A percentile compares a stretch with the other conserved stretches of the same genome.
Evolutionary conservation across 1,284 basidiomycete species (phyloP).

Genomic region (Leccinum pachyderme): DNA sequence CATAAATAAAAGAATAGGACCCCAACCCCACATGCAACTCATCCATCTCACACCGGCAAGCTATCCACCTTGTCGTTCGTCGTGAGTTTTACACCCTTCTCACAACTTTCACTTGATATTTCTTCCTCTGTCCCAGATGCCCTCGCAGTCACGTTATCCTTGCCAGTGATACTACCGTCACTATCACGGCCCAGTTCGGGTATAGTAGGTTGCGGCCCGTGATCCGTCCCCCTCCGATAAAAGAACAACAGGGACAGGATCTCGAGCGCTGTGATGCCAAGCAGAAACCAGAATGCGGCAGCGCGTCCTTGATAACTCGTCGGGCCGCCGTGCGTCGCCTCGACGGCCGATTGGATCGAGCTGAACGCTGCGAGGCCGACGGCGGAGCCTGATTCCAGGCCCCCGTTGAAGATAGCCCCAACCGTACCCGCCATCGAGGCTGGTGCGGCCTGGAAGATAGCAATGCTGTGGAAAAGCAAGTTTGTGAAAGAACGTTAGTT

Average conservation of each 20-base stretch:
- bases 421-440: conserved; percentile 50
- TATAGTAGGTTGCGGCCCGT: neutral
- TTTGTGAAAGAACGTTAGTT: neutral
- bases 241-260: conserved; percentile 38
- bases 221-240: conserved; percentile 28
- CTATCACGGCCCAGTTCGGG: neutral
- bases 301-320: conserved; percentile 41
- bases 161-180: neutral
- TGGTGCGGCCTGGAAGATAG: conserved; percentile 49
- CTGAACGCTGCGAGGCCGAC: conserved; percentile 45
- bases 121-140: neutral
- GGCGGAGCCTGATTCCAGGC: conserved; percentile 52
- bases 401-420: conserved; percentile 56
- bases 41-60: neutral
- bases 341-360: conserved; percentile 48
- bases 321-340: conserved; percentile 32
- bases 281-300: conserved; percentile 50
- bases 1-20: neutral
- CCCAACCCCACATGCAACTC: neutral
- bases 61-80: neutral
- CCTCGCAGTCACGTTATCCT: neutral
- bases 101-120: neutral
- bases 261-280: conserved; percentile 39
- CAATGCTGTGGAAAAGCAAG: conserved; percentile 40
- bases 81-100: neutral